These are phyloP conservation scores for Sporothrix luriei DNA, from an alignment of 2,329 filamentous ascomycete species.

Conservation along the genomic window DNA sequence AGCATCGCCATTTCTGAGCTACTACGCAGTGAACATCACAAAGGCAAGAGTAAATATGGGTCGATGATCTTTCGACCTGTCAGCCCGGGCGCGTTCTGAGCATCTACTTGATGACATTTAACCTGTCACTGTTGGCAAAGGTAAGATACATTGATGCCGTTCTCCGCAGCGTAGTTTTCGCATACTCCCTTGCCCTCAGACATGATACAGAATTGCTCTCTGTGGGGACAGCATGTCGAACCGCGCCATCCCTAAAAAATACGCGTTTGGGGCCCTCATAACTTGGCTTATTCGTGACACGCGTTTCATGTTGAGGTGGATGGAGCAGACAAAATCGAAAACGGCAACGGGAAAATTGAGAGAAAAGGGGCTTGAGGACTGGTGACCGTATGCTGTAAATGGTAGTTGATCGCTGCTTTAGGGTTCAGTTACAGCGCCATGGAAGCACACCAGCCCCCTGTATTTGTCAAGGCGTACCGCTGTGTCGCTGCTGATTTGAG, in stretches of 20 bases:
- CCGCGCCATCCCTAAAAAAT: background rate
- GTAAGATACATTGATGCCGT: background rate
- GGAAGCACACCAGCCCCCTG: background rate
- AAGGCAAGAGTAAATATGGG: background rate
- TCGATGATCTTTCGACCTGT: background rate
- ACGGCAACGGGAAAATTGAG: constrained; percentile 1
- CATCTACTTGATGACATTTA: background rate
- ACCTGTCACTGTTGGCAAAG: background rate
- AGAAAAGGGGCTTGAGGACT: constrained; percentile 21
- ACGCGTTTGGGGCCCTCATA: background rate
- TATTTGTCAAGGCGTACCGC: background rate
- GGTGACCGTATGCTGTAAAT: background rate
- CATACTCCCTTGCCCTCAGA: background rate
- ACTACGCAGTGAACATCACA: constrained; percentile 9
- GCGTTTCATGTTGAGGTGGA: constrained; percentile 20
- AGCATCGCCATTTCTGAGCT: background rate
- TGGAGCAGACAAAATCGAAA: background rate
- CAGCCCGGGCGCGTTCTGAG: constrained; percentile 2
- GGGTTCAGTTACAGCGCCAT: background rate
- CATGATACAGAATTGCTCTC: background rate
- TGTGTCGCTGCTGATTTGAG: background rate
- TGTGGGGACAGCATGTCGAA: background rate
- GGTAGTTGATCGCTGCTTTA: background rate
- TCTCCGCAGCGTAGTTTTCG: background rate
- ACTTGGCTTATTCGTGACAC: background rate